Evolutionary conservation across 306 rosid genomes (phyloP), one percentile per base, ranked within the genome.

Genomic region (Cicer arietinum): DNA sequence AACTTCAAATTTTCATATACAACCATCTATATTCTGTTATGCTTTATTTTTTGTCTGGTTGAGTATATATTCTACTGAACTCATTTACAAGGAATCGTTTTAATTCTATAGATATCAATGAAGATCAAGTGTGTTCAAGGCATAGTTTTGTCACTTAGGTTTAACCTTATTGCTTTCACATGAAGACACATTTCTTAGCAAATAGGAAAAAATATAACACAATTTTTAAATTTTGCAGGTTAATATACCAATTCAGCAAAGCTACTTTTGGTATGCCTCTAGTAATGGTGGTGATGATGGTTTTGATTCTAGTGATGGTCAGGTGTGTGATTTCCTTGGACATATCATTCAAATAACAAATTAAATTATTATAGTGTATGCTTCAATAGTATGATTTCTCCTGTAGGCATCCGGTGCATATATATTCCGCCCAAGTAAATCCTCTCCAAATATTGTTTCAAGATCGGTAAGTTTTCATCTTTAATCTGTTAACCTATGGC

Each of bases 261-360:
- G 89, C 86, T 89, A 85, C 80, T 91, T 91, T 68, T 91, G 91
- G 92, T 93, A 93, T 83, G 87, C 79, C 80, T 88, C 98, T 67
- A 79, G 84, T 59, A 3, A 20, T 3, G 81, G 77, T 20, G 58
- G 17, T 17, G 0, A 0, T 7, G 58, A 12, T 17, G 0, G 16
- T 14, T 14, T 14, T 14, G 16, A 14, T 14, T 14, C 0, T 8
- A 1, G 0, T 7, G 64, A 76, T 77, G 0, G 4, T 48, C 94
- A 88, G 93, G 97, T 90, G 44, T 35, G 76, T 47, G 67, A 43
- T 44, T 18, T 75, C 54, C 68, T 50, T 77, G 60, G 69, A 63
- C 35, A 69, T 40, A 61, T 22, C 10, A 71, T 17, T 81, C 40
- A 18, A 43, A 12, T 53, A 83, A 62, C 45, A 61, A 54, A 47